phyloP scores from a whole-genome alignment of 2,329 filamentous ascomycete species.

The Aspergillus quadricinctus region DNA sequence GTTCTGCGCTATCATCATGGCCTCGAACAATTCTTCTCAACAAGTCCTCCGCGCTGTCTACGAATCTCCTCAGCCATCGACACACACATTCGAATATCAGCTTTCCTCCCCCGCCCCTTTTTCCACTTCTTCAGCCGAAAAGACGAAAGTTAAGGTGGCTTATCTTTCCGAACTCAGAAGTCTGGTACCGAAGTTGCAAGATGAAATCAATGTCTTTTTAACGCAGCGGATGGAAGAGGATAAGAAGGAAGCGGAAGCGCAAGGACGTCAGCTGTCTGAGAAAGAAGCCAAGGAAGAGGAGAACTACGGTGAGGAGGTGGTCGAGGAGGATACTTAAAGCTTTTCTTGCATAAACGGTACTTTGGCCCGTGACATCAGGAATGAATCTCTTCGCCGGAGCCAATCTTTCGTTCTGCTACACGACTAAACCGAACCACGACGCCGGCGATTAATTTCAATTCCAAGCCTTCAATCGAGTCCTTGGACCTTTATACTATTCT shows the following conservation, averaged over 20 bases:
- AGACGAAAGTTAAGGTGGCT: constrained; percentile 44
- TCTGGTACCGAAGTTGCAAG: constrained; percentile 50
- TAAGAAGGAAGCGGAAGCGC: constrained; percentile 39
- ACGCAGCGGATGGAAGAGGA: constrained; percentile 61
- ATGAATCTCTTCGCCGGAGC: not conserved
- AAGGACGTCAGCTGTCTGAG: constrained; percentile 32
- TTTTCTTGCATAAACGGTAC: constrained; percentile 9
- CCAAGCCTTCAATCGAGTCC: constrained; percentile 11
- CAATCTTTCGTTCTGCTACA: not conserved
- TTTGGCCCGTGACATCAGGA: not conserved
- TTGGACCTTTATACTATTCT: constrained; percentile 25
- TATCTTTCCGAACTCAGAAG: constrained; percentile 51
- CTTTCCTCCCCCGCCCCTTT: constrained; percentile 22
- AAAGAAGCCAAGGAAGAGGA: constrained; percentile 46
- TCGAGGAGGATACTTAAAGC: constrained; percentile 57
- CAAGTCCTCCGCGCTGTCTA: constrained; percentile 23
- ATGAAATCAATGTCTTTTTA: constrained; percentile 55
- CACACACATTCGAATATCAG: constrained; percentile 30
- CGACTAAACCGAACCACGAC: not conserved
- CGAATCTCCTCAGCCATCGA: constrained; percentile 23
- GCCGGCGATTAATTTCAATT: not conserved
- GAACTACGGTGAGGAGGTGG: constrained; percentile 78
- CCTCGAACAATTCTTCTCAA: constrained; percentile 6
- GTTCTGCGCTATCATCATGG: constrained; percentile 2
- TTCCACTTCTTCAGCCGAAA: constrained; percentile 13